Percentiles rank a stretch among this genome's conserved stretches.
These are phyloP conservation scores for Yamadazyma dendronema DNA, from an alignment of 1,139 yeast species.

Conservation along the genomic window DNA sequence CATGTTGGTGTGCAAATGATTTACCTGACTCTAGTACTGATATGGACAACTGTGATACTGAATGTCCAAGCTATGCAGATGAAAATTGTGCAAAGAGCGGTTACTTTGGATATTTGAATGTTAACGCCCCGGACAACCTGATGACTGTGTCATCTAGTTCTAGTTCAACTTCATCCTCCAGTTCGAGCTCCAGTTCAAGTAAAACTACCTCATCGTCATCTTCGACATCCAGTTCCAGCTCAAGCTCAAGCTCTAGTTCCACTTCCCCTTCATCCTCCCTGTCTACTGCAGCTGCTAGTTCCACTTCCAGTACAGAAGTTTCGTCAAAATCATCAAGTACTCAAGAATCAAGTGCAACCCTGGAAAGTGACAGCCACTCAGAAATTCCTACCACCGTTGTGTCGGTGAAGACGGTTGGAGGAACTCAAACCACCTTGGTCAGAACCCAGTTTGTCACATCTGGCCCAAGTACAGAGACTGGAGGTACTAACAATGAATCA, in stretches of 20 bases:
- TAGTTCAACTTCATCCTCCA: conserved; percentile 5
- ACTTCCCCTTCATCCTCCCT: conserved; percentile 11
- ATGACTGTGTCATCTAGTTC: conserved; percentile 8
- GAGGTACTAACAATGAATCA: not conserved
- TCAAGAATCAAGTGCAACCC: conserved; percentile 1
- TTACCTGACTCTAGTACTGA: conserved; percentile 42
- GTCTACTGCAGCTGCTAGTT: conserved; percentile 3
- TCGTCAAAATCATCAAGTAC: not conserved
- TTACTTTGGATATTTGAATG: conserved; percentile 34
- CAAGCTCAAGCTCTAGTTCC: conserved; percentile 14
- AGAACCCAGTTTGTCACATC: conserved; percentile 22
- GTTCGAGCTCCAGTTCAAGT: conserved; percentile 2
- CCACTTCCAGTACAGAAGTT: not conserved
- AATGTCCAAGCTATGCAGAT: conserved; percentile 50
- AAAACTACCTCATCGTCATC: conserved; percentile 5
- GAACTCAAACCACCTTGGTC: conserved; percentile 20
- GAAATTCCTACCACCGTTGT: conserved; percentile 18
- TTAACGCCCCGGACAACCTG: conserved; percentile 19
- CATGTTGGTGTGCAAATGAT: conserved; percentile 63
- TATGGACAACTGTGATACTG: conserved; percentile 36
- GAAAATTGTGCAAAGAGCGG: conserved; percentile 36
- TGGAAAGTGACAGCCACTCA: no score
- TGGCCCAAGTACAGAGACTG: conserved; percentile 6
- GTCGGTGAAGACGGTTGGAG: conserved; percentile 27
- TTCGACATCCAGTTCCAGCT: conserved; percentile 5